phyloP scores from a whole-genome alignment of 2,329 filamentous ascomycete genomes.

The Chaetomiaceae sp. region DNA sequence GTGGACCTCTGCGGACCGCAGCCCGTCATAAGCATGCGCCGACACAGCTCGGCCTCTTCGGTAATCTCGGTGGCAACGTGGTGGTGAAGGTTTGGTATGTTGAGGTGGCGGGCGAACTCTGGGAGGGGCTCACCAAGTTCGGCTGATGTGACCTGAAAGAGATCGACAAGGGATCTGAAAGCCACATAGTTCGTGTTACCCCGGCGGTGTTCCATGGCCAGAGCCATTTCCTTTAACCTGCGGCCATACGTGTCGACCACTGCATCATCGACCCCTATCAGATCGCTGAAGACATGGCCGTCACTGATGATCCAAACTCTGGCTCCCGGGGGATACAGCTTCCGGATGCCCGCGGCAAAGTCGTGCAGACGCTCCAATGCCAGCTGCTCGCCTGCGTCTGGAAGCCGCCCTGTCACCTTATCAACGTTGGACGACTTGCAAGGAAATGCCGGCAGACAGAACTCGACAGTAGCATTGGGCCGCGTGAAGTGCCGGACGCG shows the following conservation, averaged over 20 bases:
- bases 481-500: slow-evolving; percentile 15
- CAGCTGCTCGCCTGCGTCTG: slow-evolving; percentile 17
- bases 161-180: slow-evolving; percentile 17
- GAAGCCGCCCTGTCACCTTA: slow-evolving; percentile 15
- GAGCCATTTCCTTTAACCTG: slow-evolving; percentile 16
- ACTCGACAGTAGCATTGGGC: slow-evolving; percentile 7
- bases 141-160: slow-evolving; percentile 11
- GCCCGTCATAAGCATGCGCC: slow-evolving; percentile 15
- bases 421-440: slow-evolving; percentile 20
- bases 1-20: slow-evolving; percentile 12
- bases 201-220: slow-evolving; percentile 5
- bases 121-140: neutral
- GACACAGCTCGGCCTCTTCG: slow-evolving; percentile 17
- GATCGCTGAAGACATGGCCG: slow-evolving; percentile 20
- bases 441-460: slow-evolving; percentile 17
- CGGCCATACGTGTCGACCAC: slow-evolving; percentile 16
- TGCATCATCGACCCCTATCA: slow-evolving; percentile 17
- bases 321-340: slow-evolving; percentile 11
- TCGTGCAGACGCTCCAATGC: slow-evolving; percentile 16
- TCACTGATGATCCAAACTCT: slow-evolving; percentile 20
- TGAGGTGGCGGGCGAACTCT: slow-evolving; percentile 5
- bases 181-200: slow-evolving; percentile 10
- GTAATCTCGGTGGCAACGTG: slow-evolving; percentile 14
- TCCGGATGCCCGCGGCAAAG: slow-evolving; percentile 13
- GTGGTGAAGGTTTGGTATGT: slow-evolving; percentile 14